These are phyloP conservation scores for Bipolaris zeicola DNA, from an alignment of 2,329 filamentous ascomycete species.

Conservation along the genomic window DNA sequence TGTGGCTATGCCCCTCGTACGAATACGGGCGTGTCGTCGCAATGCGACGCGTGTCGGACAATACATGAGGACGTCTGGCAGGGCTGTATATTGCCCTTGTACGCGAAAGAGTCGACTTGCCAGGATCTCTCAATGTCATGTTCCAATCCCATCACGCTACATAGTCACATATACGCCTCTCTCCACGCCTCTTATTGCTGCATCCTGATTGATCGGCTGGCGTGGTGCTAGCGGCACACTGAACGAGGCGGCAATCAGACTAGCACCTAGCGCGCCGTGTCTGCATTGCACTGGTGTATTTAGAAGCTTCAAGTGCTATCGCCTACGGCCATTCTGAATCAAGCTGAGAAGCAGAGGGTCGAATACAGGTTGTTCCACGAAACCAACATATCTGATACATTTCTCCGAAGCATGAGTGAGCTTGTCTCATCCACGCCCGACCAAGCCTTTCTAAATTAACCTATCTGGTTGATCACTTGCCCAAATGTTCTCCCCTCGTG, in stretches of 20 bases:
- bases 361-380: background rate
- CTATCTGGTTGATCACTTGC: constrained; percentile 23
- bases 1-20: constrained; percentile 22
- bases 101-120: constrained; percentile 8
- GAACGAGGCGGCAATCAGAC: constrained; percentile 10
- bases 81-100: constrained; percentile 3
- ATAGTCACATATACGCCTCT: constrained; percentile 30
- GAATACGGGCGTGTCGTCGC: constrained; percentile 18
- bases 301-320: constrained; percentile 1
- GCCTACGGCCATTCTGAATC: background rate
- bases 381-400: constrained; percentile 4
- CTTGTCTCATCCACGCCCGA: constrained; percentile 28
- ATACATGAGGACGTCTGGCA: constrained; percentile 12
- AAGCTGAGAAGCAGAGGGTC: background rate
- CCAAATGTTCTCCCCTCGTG: constrained; percentile 23
- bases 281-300: constrained; percentile 3
- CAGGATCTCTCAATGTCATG: constrained; percentile 19
- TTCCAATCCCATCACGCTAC: constrained; percentile 26
- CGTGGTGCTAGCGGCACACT: constrained; percentile 24
- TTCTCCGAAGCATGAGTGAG: constrained; percentile 1
- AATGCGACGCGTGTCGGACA: constrained; percentile 37
- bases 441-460: constrained; percentile 10
- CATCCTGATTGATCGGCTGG: constrained; percentile 30
- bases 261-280: constrained; percentile 3
- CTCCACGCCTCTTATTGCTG: constrained; percentile 17